These are phyloP conservation scores for Laguncularia racemosa DNA, from an alignment of 345 rosid genomes.

Conservation along the genomic window DNA sequence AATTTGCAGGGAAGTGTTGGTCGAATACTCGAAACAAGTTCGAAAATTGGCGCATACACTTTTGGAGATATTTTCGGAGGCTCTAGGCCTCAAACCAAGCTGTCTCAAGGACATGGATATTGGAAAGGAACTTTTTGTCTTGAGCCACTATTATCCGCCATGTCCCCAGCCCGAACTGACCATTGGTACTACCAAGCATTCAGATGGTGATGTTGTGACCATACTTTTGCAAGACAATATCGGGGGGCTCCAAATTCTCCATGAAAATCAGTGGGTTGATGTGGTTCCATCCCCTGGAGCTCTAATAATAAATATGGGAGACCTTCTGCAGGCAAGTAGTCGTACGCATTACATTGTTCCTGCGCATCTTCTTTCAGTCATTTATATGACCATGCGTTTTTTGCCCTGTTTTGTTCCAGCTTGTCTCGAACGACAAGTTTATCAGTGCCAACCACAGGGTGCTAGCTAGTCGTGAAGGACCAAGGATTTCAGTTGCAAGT, in stretches of 20 bases:
- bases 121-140: constrained; percentile 9
- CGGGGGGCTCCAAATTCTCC: constrained; percentile 46
- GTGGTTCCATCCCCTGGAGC: constrained; percentile 37
- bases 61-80: constrained; percentile 16
- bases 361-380: not conserved
- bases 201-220: constrained; percentile 41
- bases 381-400: not conserved
- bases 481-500: constrained; percentile 23
- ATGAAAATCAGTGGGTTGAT: constrained; percentile 42
- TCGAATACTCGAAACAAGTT: constrained; percentile 10
- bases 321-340: constrained; percentile 36
- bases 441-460: constrained; percentile 38
- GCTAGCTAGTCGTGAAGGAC: constrained; percentile 30
- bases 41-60: constrained; percentile 6
- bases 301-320: constrained; percentile 40
- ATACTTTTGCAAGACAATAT: constrained; percentile 35
- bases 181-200: constrained; percentile 33
- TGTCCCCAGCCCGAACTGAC: constrained; percentile 32
- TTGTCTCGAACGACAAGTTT: constrained; percentile 34
- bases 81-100: constrained; percentile 15
- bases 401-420: constrained; percentile 17
- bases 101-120: constrained; percentile 9
- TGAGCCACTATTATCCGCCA: constrained; percentile 27
- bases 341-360: not conserved
- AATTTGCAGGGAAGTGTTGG: constrained; percentile 4